Base-by-base conservation (phyloP, 2,329 filamentous ascomycete genomes). In the Lachnellula arida region DNA sequence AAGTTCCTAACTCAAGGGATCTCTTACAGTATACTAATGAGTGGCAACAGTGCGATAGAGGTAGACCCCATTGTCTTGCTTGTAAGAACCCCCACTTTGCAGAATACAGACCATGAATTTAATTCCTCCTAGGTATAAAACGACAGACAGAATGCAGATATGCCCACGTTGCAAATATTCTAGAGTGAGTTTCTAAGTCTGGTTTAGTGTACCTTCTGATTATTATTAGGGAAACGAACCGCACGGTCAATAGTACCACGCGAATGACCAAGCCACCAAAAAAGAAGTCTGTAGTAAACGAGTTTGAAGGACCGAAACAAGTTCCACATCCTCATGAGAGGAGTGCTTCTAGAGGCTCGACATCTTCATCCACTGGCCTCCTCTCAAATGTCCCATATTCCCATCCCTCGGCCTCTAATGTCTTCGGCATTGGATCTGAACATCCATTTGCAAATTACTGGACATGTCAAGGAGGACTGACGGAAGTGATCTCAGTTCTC, bases 401-500 rank as follows among this genome's bases (percentile, higher is more conserved):
- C 0, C 78, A 82, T 43, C 82, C 86, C 9, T 84, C 84, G 6
- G 85, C 86, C 1, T 89, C 86, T 54, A 90, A 89, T 61, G 86
- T 91, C 54, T 92, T 92, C 67, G 88, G 88, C n/a, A 84, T 91
- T 60, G 88, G 87, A 14, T 85, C 86, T 0, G 86, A 90, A 67
- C 87, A 91, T 67, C 88, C 87, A 0, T 91, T 91, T 68, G 85
- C 87, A 65, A 92, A 92, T 68, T 92, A 92, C 71, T 93, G 89
- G 89, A 92, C 88, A 2, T 89, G 86, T 65, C 81, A 86, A 58
- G 88, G 89, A 48, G 88, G 88, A 0, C 73, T 93, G 17, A 77
- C 82, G 8, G 89, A 93, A 71, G 87, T 91, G 6, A 84, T 91
- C 44, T 84, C 81, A 1, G 87, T 91, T 3, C 74, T 93, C 12